Percentiles rank a stretch among this genome's conserved stretches.
Evolutionary conservation across 768 basidiomycete species (phyloP).

Genomic region (Phlebiopsis gigantea): DNA sequence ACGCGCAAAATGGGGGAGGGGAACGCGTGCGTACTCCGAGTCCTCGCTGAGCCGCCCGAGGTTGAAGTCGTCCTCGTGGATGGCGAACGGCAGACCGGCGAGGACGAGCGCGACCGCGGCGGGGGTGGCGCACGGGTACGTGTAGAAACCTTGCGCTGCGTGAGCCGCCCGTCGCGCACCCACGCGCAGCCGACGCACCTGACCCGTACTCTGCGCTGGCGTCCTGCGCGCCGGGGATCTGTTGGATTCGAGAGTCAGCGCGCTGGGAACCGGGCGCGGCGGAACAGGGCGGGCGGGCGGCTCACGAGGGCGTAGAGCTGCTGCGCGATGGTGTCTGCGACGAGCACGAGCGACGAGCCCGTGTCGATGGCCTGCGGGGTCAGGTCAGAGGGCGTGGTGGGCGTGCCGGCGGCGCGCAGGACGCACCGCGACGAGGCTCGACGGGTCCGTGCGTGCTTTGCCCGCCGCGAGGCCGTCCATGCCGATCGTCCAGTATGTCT

Average conservation of each 20-base stretch:
- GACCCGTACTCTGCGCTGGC: conserved; percentile 37
- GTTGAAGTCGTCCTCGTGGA: conserved; percentile 51
- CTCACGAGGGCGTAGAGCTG: conserved; percentile 43
- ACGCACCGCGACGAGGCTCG: conserved; percentile 35
- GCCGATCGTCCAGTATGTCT: conserved; percentile 59
- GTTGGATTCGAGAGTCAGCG: not conserved
- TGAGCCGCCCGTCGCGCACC: conserved; percentile 27
- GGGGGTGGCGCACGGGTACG: conserved; percentile 43
- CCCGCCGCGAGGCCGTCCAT: conserved; percentile 42
- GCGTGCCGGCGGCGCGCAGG: not conserved
- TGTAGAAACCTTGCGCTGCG: conserved; percentile 48
- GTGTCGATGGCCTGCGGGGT: conserved; percentile 55
- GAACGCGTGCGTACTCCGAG: conserved; percentile 18
- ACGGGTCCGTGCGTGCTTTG: conserved; percentile 6
- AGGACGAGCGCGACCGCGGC: conserved; percentile 40
- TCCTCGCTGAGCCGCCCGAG: conserved; percentile 36
- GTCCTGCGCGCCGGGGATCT: conserved; percentile 47
- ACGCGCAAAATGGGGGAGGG: not conserved
- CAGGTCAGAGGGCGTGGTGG: conserved; percentile 3
- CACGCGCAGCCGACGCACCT: no score
- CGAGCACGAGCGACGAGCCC: conserved; percentile 61
- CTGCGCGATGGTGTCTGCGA: conserved; percentile 38
- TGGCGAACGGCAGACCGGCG: conserved; percentile 32
- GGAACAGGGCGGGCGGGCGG: no score
- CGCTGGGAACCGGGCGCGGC: not conserved